Evolutionary conservation across 768 basidiomycete species (phyloP).

Genomic region (Lactarius pseudohatsudake): DNA sequence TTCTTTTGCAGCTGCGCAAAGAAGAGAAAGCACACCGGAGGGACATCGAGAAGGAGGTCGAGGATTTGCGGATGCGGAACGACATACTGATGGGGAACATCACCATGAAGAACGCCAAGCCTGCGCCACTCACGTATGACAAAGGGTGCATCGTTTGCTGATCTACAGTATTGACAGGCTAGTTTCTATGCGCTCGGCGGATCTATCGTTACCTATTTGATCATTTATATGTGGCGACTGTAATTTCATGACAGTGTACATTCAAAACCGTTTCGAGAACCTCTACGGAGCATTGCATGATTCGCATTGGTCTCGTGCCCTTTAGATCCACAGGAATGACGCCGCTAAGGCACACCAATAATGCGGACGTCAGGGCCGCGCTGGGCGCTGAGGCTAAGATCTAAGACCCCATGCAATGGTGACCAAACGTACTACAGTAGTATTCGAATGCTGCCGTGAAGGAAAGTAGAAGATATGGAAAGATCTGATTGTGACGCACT

Average conservation of each 20-base stretch:
- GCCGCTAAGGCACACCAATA: background rate
- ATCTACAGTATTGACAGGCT: background rate
- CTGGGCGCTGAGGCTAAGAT: background rate
- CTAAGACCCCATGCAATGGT: background rate
- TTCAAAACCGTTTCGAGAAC: background rate
- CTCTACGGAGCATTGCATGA: background rate
- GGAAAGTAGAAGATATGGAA: background rate
- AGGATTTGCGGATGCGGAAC: slow-evolving; percentile 29
- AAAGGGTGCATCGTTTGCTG: slow-evolving; percentile 20
- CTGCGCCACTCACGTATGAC: slow-evolving; percentile 1
- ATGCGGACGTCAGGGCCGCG: background rate
- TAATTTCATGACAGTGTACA: background rate
- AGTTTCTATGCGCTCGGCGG: background rate
- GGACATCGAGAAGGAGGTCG: slow-evolving; percentile 28
- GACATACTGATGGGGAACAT: slow-evolving; percentile 26
- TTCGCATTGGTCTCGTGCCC: background rate
- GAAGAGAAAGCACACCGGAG: slow-evolving; percentile 24
- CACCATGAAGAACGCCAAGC: background rate
- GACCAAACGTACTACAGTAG: background rate
- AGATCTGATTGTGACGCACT: background rate
- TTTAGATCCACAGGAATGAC: background rate
- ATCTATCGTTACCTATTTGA: slow-evolving; percentile 1
- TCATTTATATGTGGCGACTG: background rate
- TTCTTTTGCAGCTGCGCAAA: slow-evolving; percentile 25
- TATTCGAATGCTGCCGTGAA: background rate